These are phyloP conservation scores for Nemania diffusa DNA, from an alignment of 2,329 filamentous ascomycete species.

Conservation along the genomic window DNA sequence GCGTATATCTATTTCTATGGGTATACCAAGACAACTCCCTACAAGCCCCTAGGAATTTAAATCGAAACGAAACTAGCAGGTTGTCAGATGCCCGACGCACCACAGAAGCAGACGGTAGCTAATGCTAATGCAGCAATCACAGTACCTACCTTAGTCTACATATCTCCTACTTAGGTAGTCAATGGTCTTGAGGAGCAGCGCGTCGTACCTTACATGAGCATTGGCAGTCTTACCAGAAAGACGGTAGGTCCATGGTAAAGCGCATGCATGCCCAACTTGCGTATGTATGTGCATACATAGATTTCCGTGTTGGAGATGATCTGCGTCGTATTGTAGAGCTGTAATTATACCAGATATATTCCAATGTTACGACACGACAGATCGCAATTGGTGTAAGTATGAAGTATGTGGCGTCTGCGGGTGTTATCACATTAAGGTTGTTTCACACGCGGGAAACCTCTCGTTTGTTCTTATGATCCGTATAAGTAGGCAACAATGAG, in stretches of 20 bases:
- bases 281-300: neutral
- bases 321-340: neutral
- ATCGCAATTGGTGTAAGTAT: slow-evolving; percentile 2
- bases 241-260: neutral
- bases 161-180: too few species aligned
- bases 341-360: neutral
- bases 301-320: neutral
- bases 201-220: neutral
- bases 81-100: neutral
- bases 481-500: neutral
- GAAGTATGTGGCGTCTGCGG: neutral
- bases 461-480: neutral
- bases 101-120: neutral
- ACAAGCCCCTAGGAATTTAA: too few species aligned
- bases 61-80: neutral
- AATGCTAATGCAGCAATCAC: neutral
- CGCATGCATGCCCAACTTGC: neutral
- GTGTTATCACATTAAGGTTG: slow-evolving; percentile 3
- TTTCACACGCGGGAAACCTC: neutral
- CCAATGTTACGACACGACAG: neutral
- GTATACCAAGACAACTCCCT: neutral
- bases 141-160: too few species aligned
- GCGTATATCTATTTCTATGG: neutral
- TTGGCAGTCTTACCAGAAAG: neutral
- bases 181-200: neutral